A percentile compares a stretch with the other conserved stretches of the same genome.
Conservation (phyloP, 2,329 filamentous ascomycete genomes). For the Sclerotinia spermophila region DNA sequence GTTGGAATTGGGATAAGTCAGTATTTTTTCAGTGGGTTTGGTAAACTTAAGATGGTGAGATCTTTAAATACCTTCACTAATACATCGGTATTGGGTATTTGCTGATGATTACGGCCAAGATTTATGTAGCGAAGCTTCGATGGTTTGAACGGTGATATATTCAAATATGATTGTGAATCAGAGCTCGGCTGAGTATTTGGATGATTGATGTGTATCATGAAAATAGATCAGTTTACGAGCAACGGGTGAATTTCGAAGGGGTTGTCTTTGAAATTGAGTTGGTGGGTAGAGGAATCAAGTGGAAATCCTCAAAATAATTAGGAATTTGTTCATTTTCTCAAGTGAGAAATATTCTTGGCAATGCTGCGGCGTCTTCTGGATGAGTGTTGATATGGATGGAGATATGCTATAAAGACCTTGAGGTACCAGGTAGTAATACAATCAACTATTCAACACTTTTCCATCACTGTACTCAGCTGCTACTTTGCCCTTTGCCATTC, state of each 20-base stretch:
- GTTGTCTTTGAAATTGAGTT: not conserved
- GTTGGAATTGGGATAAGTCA: not conserved
- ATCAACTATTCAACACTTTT: not conserved
- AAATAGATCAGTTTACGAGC: not conserved
- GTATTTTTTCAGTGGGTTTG: not conserved
- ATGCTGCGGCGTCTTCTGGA: not conserved
- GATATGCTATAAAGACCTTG: not conserved
- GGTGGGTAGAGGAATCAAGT: not conserved
- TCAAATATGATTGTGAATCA: not conserved
- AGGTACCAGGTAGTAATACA: not conserved
- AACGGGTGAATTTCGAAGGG: not conserved
- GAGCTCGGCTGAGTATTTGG: not conserved
- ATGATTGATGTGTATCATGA: not conserved
- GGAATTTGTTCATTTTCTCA: not conserved
- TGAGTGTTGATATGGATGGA: not conserved
- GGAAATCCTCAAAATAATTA: not conserved
- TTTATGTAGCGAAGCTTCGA: not conserved
- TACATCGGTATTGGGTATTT: not conserved
- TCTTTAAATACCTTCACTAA: not conserved
- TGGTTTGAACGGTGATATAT: not conserved
- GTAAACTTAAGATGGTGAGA: not conserved
- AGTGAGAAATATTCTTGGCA: not conserved
- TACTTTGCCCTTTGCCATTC: not conserved
- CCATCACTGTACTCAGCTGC: not conserved
- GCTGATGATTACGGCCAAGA: not conserved